Base-by-base conservation (phyloP, 352 stramenopile species). In the Lagenidium giganteum region DNA sequence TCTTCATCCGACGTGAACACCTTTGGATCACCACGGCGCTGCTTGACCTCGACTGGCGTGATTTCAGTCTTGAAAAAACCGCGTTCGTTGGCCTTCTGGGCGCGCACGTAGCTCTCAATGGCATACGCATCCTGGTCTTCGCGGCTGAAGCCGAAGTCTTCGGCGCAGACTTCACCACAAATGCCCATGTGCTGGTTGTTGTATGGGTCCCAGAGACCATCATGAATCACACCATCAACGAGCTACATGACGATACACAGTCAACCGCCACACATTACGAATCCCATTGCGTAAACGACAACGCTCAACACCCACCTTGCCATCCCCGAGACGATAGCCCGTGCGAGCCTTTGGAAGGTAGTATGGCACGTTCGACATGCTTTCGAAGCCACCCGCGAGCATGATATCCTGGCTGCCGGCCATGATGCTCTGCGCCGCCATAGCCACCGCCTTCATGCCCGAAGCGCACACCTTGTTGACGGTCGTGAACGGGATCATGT, bases 401-500 rank as follows among this genome's bases (percentile, higher is more conserved):
- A 98, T 77, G 22, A 96, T 68, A 48, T 93, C 76, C 56, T 84
- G 71, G 52, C 71, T 85, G 35, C 82, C 82, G 16, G 70, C 74
- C 69, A 90, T 81, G 35, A 99, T 87, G 50, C 77, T 91, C 68
- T 97, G 85, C 32, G 92, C 64, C 2, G 67, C 81, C 46, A 98
- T 69, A 4, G 78, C 75, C 47, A 93, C 30, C 28, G 81, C 43
- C 64, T 98, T 98, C 87, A 98, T 96, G 24, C 91, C 93, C 2
- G 75, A 96, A 3, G 93, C 95, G 63, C 97, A 99, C 20, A 99
- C 96, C 62, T 99, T 99, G 77, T 99, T 99, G 8, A 99, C 69
- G 0, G 96, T 99, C 31, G 95, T 99, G 70, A 93, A 98, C 26
- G 96, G 85, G 27, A 96, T 96, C 16, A 68, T 87, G 47, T 93